Percentiles rank a stretch among this genome's conserved stretches.
Evolutionary conservation across 2,329 filamentous ascomycete species (phyloP).

Genomic region (Triangularia verruculosa): DNA sequence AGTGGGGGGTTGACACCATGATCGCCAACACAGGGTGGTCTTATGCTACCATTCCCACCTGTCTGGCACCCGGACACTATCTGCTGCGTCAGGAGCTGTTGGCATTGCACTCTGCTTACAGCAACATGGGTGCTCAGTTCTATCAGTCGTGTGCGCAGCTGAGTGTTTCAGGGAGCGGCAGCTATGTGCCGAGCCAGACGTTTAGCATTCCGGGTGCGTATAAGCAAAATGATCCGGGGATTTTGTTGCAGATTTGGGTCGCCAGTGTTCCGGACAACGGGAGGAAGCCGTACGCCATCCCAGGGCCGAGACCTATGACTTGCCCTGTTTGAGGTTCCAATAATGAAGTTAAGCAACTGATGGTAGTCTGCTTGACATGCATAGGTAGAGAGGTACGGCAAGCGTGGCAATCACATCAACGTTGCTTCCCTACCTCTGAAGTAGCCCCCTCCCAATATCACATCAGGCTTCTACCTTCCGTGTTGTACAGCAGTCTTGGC

Average conservation of each 20-base stretch:
- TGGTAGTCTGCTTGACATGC: too few relatives aligned
- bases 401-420: background rate
- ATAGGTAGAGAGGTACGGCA: too few relatives aligned
- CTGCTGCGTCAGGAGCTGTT: conserved; percentile 10
- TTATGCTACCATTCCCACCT: conserved; percentile 36
- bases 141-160: conserved; percentile 20
- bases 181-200: conserved; percentile 27
- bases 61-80: conserved; percentile 31
- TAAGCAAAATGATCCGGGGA: conserved; percentile 25
- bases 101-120: conserved; percentile 15
- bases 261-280: conserved; percentile 36
- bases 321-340: conserved; percentile 21
- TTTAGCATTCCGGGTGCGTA: conserved; percentile 30
- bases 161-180: conserved; percentile 28
- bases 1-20: conserved; percentile 45
- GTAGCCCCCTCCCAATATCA: background rate
- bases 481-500: background rate
- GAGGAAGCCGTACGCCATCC: conserved; percentile 42
- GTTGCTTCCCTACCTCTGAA: background rate
- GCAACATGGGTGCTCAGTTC: conserved; percentile 15
- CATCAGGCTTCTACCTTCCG: background rate
- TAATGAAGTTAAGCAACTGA: too few relatives aligned
- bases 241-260: conserved; percentile 35
- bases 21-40: conserved; percentile 42
- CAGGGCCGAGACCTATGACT: conserved; percentile 37